Conservation (phyloP, 176 grass and related monocot species). For the Canna indica region DNA sequence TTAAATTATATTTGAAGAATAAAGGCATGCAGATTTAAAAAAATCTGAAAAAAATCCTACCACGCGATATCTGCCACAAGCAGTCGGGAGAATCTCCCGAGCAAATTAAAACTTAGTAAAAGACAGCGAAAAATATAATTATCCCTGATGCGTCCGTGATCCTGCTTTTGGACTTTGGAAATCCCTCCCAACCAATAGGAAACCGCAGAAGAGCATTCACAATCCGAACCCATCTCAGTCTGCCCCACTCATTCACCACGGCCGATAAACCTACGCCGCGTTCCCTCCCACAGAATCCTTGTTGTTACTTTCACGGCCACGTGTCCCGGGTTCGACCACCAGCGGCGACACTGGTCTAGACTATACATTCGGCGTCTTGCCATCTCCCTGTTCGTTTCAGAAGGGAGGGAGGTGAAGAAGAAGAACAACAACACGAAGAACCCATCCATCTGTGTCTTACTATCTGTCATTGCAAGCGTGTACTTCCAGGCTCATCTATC, state of each 20-base stretch:
- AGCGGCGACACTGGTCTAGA: background rate
- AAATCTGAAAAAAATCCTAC: no score
- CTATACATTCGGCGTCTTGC: background rate
- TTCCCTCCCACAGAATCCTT: background rate
- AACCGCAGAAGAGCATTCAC: background rate
- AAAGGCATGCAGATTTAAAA: no score
- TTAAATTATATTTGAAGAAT: no score
- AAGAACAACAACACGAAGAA: background rate
- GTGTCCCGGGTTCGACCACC: constrained; percentile 25
- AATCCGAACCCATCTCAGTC: constrained; percentile 32
- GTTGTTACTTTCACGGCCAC: constrained; percentile 11
- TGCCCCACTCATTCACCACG: constrained; percentile 13
- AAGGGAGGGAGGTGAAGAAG: background rate
- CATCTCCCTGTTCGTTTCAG: background rate
- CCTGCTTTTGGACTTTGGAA: background rate
- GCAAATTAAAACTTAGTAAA: no score
- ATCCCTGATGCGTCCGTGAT: background rate
- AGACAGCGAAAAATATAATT: no score
- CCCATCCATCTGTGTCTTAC: background rate
- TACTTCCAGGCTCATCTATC: background rate
- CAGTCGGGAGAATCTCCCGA: no score
- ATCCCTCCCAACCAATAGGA: constrained; percentile 42
- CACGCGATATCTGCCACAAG: no score
- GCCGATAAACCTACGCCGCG: background rate
- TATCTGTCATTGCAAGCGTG: background rate